Evolutionary conservation across 2,329 filamentous ascomycete species (phyloP).

Genomic region (Microsporum audouinii): DNA sequence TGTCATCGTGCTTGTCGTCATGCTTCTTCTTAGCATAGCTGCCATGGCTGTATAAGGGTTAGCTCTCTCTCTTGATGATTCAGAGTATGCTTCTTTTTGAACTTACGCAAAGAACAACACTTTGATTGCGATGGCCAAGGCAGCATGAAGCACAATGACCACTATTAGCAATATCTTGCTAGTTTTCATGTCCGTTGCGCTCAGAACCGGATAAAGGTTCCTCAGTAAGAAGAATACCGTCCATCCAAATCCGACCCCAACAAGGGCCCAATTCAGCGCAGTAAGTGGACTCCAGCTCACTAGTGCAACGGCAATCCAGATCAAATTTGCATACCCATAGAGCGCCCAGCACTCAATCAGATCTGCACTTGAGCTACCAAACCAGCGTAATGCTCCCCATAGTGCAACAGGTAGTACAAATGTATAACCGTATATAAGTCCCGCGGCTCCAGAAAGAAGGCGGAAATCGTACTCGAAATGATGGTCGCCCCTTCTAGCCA

Average conservation of each 20-base stretch:
- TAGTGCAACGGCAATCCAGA: slow-evolving; percentile 91
- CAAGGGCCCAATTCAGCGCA: slow-evolving; percentile 87
- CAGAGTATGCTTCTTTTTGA: background rate
- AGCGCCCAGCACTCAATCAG: slow-evolving; percentile 89
- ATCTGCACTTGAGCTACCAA: slow-evolving; percentile 80
- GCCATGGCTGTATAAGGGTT: slow-evolving; percentile 39
- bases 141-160: slow-evolving; percentile 75
- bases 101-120: slow-evolving; percentile 79
- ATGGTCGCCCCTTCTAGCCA: slow-evolving; percentile 53
- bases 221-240: slow-evolving; percentile 74
- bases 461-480: slow-evolving; percentile 88
- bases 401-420: slow-evolving; percentile 71
- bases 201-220: slow-evolving; percentile 83
- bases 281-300: slow-evolving; percentile 81
- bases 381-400: slow-evolving; percentile 86
- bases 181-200: slow-evolving; percentile 81
- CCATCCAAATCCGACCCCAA: slow-evolving; percentile 70
- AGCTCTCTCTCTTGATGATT: slow-evolving; percentile 9
- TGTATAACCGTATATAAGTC: slow-evolving; percentile 92
- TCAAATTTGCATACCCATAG: slow-evolving; percentile 91
- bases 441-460: slow-evolving; percentile 77
- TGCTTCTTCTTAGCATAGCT: slow-evolving; percentile 47
- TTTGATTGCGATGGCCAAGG: slow-evolving; percentile 88
- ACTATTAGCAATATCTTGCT: slow-evolving; percentile 77
- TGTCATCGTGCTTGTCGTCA: slow-evolving; percentile 24